phyloP scores from a whole-genome alignment of 1,284 basidiomycete genomes.

The Cutaneotrichosporon spelunceum region DNA sequence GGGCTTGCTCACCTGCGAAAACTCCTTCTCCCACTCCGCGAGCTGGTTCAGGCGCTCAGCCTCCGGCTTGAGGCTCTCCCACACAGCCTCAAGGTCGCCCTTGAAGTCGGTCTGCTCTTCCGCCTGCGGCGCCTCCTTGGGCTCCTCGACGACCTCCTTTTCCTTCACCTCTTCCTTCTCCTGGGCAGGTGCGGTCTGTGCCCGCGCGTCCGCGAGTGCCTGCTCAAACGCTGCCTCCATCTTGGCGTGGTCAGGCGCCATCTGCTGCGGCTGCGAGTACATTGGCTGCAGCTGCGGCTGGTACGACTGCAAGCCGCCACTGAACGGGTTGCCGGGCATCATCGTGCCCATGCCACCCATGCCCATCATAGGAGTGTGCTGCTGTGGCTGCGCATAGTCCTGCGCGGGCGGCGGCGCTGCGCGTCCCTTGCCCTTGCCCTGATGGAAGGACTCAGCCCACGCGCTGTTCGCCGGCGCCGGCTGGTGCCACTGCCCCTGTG shows the following conservation, averaged over 20 bases:
- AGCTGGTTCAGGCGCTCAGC: slow-evolving; percentile 59
- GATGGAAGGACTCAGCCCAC: slow-evolving; percentile 20
- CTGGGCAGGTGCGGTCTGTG: slow-evolving; percentile 29
- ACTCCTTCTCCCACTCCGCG: slow-evolving; percentile 83
- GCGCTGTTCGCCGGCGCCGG: slow-evolving; percentile 6
- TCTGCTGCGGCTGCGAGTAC: slow-evolving; percentile 41
- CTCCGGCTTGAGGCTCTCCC: slow-evolving; percentile 53
- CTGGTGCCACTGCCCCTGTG: slow-evolving; percentile 23
- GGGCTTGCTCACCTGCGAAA: slow-evolving; percentile 59
- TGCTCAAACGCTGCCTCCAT: slow-evolving; percentile 73
- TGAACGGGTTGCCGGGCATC: slow-evolving; percentile 17
- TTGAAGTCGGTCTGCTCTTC: slow-evolving; percentile 37
- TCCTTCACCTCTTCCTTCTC: slow-evolving; percentile 55
- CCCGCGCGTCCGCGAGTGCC: slow-evolving; percentile 65
- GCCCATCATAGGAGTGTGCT: slow-evolving; percentile 14
- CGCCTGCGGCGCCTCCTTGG: slow-evolving; percentile 54
- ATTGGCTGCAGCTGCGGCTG: slow-evolving; percentile 23
- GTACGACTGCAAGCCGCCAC: slow-evolving; percentile 23
- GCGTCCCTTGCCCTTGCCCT: slow-evolving; percentile 31
- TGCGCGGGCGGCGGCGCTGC: slow-evolving; percentile 13
- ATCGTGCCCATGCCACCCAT: slow-evolving; percentile 12
- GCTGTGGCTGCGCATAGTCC: slow-evolving; percentile 7
- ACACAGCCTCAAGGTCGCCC: slow-evolving; percentile 52
- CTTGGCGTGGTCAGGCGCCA: slow-evolving; percentile 35
- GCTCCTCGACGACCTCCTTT: slow-evolving; percentile 48